Percentiles rank a stretch among this genome's conserved stretches.
These are phyloP conservation scores for Mallotus japonicus DNA, from an alignment of 441 rosid species.

Conservation along the genomic window DNA sequence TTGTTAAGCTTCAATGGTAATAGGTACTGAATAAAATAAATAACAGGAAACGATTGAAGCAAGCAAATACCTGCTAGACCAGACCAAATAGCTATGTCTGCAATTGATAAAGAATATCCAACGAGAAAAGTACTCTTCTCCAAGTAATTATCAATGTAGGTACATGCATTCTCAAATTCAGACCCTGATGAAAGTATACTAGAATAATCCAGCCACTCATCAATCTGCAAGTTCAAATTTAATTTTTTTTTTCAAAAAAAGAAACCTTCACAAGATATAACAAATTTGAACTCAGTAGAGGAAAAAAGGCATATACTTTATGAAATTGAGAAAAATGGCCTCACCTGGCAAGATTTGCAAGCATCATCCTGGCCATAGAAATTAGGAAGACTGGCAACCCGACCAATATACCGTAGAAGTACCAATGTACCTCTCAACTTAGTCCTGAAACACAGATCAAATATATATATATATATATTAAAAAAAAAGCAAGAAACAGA, in stretches of 20 bases:
- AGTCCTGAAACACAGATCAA: constrained; percentile 28
- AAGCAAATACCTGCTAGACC: constrained; percentile 61
- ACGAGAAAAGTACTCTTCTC: constrained; percentile 58
- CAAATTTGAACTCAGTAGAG: not conserved
- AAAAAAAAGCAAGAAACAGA: not conserved
- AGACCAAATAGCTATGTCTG: constrained; percentile 87
- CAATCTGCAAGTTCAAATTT: constrained; percentile 45
- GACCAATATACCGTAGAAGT: constrained; percentile 65
- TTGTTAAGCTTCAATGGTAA: not conserved
- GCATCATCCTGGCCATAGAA: constrained; percentile 50
- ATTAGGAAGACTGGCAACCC: constrained; percentile 37
- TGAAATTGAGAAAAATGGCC: not conserved
- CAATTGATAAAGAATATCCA: constrained; percentile 64
- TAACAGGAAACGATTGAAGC: constrained; percentile 4
- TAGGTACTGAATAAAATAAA: not conserved
- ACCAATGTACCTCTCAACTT: constrained; percentile 53
- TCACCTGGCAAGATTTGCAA: constrained; percentile 61
- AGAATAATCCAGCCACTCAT: constrained; percentile 78
- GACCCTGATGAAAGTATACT: constrained; percentile 65
- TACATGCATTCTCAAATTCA: constrained; percentile 77
- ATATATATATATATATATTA: not conserved
- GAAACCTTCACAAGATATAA: not conserved
- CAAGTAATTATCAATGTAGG: constrained; percentile 49
- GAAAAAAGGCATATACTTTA: not conserved
- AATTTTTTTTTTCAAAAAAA: not conserved